Conservation (phyloP, 495 filamentous ascomycete genomes). For the Penicillium diatomitis region DNA sequence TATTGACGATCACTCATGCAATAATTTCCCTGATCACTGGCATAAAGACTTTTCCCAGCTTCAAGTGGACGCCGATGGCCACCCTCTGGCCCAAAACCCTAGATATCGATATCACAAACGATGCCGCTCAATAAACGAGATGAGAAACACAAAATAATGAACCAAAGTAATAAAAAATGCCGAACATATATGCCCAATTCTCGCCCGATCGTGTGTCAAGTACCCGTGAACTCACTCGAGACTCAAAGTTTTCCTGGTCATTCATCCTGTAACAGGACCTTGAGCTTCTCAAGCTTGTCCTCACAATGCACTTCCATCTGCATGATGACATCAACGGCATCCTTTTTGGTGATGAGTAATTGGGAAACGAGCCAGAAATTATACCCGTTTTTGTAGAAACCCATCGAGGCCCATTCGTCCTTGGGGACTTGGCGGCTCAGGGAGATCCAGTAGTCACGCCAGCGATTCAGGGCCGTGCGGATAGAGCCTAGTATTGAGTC, state of each 20-base stretch:
- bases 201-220: neutral
- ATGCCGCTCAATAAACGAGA: no score
- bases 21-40: no score
- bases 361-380: slow-evolving; percentile 41
- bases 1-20: no score
- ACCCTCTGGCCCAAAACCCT: no score
- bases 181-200: neutral
- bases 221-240: no score
- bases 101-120: no score
- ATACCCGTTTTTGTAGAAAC: slow-evolving; percentile 38
- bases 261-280: slow-evolving; percentile 35
- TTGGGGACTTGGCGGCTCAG: slow-evolving; percentile 23
- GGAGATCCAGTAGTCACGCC: slow-evolving; percentile 31
- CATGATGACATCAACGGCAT: slow-evolving; percentile 39
- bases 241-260: slow-evolving; percentile 1
- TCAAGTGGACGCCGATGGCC: no score
- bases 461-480: slow-evolving; percentile 26
- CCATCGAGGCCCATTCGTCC: slow-evolving; percentile 36
- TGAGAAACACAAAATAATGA: no score
- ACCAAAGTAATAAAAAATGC: no score
- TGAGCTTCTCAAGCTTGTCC: slow-evolving; percentile 38
- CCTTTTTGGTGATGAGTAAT: slow-evolving; percentile 38
- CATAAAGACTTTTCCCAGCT: no score
- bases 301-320: slow-evolving; percentile 41
- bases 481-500: slow-evolving; percentile 26